phyloP scores from a whole-genome alignment of 495 filamentous ascomycete genomes.

The Aspergillus indologenus region DNA sequence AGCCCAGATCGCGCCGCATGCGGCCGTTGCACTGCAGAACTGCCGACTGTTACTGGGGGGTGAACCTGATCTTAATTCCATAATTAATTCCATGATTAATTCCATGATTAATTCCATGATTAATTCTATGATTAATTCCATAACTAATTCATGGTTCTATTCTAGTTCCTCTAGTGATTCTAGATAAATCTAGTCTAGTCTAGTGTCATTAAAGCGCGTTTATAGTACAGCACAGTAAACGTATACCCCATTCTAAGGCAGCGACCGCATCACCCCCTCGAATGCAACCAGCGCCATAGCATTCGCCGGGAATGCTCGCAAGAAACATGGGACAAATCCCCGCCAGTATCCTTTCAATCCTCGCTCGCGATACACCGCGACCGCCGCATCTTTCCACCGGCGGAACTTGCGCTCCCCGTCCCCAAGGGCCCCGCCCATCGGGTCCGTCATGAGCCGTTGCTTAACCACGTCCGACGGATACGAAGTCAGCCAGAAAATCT shows the following conservation, averaged over 20 bases:
- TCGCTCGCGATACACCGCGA: conserved; percentile 67
- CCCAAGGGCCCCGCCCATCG: conserved; percentile 64
- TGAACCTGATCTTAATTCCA: background rate
- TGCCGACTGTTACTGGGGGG: background rate
- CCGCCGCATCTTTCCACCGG: conserved; percentile 78
- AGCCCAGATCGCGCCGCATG: background rate
- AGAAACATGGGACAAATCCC: conserved; percentile 88
- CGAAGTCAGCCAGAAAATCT: conserved; percentile 87
- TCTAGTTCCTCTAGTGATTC: too few relatives aligned
- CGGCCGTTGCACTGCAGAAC: background rate
- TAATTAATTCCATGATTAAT: background rate
- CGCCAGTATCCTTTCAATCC: conserved; percentile 85
- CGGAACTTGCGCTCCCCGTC: conserved; percentile 68
- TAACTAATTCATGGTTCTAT: too few relatives aligned
- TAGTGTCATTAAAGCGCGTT: conserved; percentile 2
- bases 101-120: background rate
- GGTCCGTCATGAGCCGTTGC: conserved; percentile 96
- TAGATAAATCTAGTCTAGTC: conserved; percentile 3
- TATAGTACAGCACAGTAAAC: background rate
- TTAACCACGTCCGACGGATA: conserved; percentile 97
- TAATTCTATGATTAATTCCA: too few relatives aligned
- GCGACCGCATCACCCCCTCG: conserved; percentile 81
- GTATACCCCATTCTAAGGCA: conserved; percentile 45
- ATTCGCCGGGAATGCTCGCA: conserved; percentile 95
- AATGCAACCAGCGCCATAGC: conserved; percentile 90